Base-by-base conservation (phyloP, 768 basidiomycete species). In the Mycena floridula region DNA sequence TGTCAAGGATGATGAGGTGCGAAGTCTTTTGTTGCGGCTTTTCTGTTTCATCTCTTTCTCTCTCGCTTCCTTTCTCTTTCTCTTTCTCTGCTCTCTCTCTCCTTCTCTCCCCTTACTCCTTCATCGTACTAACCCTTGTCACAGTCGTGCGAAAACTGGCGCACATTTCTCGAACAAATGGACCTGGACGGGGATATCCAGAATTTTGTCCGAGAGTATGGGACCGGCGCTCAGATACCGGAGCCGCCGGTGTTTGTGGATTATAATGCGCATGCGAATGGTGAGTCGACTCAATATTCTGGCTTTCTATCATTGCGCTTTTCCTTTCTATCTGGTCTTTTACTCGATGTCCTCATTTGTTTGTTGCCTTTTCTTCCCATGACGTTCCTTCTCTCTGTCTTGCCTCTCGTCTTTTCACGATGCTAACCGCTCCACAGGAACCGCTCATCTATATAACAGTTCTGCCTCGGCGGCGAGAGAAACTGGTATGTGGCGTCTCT, bases 1-100 rank as follows among this genome's bases (percentile, higher is more conserved):
- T 55, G 94, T 99, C 12, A 70, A 82, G 8, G 96, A 98, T 59
- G 96, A 99, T 54, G 91, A 95, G 80, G 90, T 91, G 55, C 48
- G 76, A 67, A 24, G 2, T 38, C 13, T 26, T 45, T 37, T 38
- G 7, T 30, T 4, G 20, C 23, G 21, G 21, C 5, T 20, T 7
- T 20, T 20, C 11, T 37, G 4, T 9, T 37, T 42, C 30, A 12
- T 38, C 13, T 40, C n/a, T 40, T 25, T 18, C 30, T 21, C 18
- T 30, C 21, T 9, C 18, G 21, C 9, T 9, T 32, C 16, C 28
- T 44, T 7, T 39, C 43, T 36, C 12, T 42, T 40, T 36, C 28
- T 42, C 8, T 50, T 18, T 24, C 13, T 40, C 11, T 9, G 28
- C 28, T 36, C 35, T 23, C 5, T 18, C 11, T 37, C n/a, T 40